Base-by-base conservation (phyloP, 179 eudicot species). In the Nepenthes alata region DNA sequence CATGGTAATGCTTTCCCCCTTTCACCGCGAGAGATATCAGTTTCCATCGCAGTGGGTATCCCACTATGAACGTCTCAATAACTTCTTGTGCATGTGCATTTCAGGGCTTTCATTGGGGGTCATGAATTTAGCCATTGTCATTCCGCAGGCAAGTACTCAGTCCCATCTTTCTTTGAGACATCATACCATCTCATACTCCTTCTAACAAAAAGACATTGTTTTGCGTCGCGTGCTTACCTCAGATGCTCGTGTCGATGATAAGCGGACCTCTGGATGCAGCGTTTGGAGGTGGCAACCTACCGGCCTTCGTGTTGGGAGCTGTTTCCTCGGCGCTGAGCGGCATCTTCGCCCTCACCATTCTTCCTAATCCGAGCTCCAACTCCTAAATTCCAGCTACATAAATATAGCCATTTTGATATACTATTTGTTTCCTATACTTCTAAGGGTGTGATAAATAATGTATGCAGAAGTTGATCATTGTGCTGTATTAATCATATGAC, bases 281-380 rank as follows among this genome's bases (percentile, higher is more conserved):
- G 8, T 78, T 83, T 16, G 85, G 85, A 35, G 88, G 85, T 7
- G 88, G 88, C n/a, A 83, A 83, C 70, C 53, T 83, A 52, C 88
- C 88, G 0, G 80, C 78, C 0, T 83, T 83, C 37, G 49, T 83
- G 52, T 59, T 78, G 12, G 88, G 88, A 7, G 78, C 80, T 0
- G 61, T 69, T 0, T 63, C 85, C 0, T 83, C 85, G 0, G 67
- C 70, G 1, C 51, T 64, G 1, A 77, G 79, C 61, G 85, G 76
- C 5, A 35, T 79, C 1, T 15, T 74, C 13, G 83, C 83, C 3
- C 16, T 78, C 0, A 57, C 67, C 0, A 39, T 80, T 53, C 77
- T 83, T 44, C 88, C 85, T 58, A 56, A 67, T 15, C 54, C 76
- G n/a, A 75, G 71, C 15, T 59, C 58, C 47, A 71, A 61, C 47